A percentile compares a stretch with the other conserved stretches of the same genome.
phyloP scores from a whole-genome alignment of 768 basidiomycete genomes.

The Boletellus ananiceps region DNA sequence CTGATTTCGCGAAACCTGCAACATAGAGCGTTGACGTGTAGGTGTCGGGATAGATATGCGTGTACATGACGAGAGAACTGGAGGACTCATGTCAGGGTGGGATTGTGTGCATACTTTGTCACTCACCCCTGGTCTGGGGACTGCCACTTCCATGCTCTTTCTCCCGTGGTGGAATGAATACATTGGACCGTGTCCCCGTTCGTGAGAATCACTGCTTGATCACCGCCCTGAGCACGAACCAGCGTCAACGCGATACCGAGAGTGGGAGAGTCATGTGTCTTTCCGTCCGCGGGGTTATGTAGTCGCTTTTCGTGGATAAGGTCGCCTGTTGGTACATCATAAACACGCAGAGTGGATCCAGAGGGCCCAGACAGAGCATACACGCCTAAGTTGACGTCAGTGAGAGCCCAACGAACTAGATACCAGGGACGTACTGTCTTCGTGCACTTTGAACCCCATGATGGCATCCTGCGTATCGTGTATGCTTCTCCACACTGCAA shows the following conservation, averaged over 20 bases:
- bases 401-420: background rate
- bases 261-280: conserved; percentile 46
- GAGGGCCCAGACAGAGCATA: conserved; percentile 72
- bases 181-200: conserved; percentile 57
- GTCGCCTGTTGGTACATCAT: conserved; percentile 60
- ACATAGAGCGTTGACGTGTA: conserved; percentile 53
- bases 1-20: conserved; percentile 40
- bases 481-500: conserved; percentile 74
- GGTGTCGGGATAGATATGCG: conserved; percentile 52
- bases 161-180: conserved; percentile 49
- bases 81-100: background rate
- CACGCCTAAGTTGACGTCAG: conserved; percentile 43
- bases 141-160: conserved; percentile 67
- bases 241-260: conserved; percentile 49
- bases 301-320: conserved; percentile 63
- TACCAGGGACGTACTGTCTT: conserved; percentile 44
- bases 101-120: background rate
- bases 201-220: conserved; percentile 42
- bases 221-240: conserved; percentile 31
- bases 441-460: conserved; percentile 54
- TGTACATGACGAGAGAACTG: conserved; percentile 64
- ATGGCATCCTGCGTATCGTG: conserved; percentile 69
- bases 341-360: conserved; percentile 62
- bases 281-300: conserved; percentile 41
- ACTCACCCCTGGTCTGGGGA: conserved; percentile 63